A percentile compares a stretch with the other conserved stretches of the same genome.
Evolutionary conservation across 2,329 filamentous ascomycete species (phyloP).

Genomic region (Microcyclosporella mali): DNA sequence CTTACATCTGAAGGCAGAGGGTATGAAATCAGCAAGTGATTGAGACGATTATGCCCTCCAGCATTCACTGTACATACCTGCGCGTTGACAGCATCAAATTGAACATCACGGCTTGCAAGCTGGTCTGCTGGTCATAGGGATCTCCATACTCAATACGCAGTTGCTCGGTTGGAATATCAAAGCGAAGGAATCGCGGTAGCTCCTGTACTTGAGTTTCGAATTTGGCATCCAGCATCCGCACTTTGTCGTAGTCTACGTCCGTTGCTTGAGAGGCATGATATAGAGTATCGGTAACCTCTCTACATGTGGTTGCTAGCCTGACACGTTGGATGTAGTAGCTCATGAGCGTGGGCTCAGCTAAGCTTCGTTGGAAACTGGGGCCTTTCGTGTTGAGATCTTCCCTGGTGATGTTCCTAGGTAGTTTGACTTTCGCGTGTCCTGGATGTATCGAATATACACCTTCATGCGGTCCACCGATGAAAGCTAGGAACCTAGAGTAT

Average conservation of each 20-base stretch:
- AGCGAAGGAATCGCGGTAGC: slow-evolving; percentile 15
- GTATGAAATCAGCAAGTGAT: too few relatives aligned
- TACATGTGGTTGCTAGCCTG: slow-evolving; percentile 37
- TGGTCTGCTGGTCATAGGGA: slow-evolving; percentile 2
- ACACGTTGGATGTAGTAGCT: slow-evolving; percentile 41
- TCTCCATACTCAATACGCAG: slow-evolving; percentile 10
- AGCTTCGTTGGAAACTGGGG: slow-evolving; percentile 23
- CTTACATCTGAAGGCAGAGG: too few relatives aligned
- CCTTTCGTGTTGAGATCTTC: slow-evolving; percentile 28
- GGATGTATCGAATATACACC: slow-evolving; percentile 40
- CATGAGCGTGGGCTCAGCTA: slow-evolving; percentile 38
- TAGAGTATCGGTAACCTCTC: slow-evolving; percentile 35
- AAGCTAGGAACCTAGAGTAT: slow-evolving; percentile 22
- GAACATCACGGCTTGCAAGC: slow-evolving; percentile 13
- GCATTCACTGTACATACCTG: too few relatives aligned
- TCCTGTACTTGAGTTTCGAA: slow-evolving; percentile 15
- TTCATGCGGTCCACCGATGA: slow-evolving; percentile 40
- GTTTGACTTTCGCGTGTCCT: slow-evolving; percentile 36
- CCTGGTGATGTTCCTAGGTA: slow-evolving; percentile 40
- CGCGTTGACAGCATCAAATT: slow-evolving; percentile 21
- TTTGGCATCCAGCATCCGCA: slow-evolving; percentile 17
- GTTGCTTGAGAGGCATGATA: slow-evolving; percentile 18
- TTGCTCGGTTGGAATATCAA: slow-evolving; percentile 8
- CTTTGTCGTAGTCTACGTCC: slow-evolving; percentile 13
- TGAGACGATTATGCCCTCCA: too few relatives aligned